Evolutionary conservation across 2,329 filamentous ascomycete genomes (phyloP), one percentile per base, ranked within the genome.

Genomic region (Neofusicoccum ribis): DNA sequence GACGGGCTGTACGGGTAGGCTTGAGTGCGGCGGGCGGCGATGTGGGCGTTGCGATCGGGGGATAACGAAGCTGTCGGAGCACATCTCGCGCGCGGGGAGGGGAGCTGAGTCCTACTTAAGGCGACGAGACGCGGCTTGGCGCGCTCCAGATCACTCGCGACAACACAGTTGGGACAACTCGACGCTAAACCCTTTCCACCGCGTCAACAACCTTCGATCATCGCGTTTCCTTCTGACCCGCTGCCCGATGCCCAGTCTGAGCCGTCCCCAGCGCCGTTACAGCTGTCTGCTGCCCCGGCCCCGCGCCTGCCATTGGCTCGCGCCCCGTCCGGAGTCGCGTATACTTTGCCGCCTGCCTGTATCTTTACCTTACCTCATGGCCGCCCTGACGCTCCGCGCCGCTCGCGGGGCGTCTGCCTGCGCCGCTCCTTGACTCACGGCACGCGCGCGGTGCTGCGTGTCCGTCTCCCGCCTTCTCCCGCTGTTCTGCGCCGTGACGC

Each of bases 1-100:
- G 76, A 79, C 67, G 56, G 72, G 66, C 49, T 58, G 47, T 64
- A 61, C 54, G 67, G 14, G 31, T 12, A 43, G 36, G n/a, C 5
- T 41, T 20, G 20, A 4, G 11, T 41, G 44, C 17, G 52, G 62
- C 3, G 43, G 20, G 43, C 31, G 17, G 62, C 17, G 41, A n/a
- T 11, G 17, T 15, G 17, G 20, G 39, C 49, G 50, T 63, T 54
- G 61, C 50, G 61, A 58, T 50, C 43, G 23, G 43, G 61, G 44
- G 51, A 51, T 36, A 62, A 62, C 34, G 47, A 44, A 58, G 51
- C 41, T 64, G 41, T 37, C 34, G 62, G 52, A 52, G 62, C 62
- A 54, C 62, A 51, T 64, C 50, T 58, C 39, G 62, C 52, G 62
- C 50, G 62, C 62, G 52, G 62, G 62, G 56, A 60, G 56, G 56